A percentile compares a stretch with the other conserved stretches of the same genome.
Evolutionary conservation across 495 filamentous ascomycete genomes (phyloP).

Genomic region (Penicillium ochrochloron): DNA sequence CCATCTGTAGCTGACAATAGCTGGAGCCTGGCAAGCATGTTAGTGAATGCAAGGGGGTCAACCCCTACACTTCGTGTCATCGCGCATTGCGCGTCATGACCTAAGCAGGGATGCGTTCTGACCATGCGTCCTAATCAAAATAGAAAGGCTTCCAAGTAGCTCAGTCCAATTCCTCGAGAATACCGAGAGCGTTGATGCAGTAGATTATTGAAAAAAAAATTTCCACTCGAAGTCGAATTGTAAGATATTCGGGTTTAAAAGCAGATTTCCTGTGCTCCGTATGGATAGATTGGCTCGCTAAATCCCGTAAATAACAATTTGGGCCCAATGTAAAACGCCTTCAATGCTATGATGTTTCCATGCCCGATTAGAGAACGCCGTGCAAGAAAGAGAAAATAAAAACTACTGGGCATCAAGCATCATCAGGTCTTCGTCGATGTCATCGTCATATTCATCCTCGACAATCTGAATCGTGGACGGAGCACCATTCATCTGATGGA

Average conservation of each 20-base stretch:
- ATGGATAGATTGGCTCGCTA: neutral
- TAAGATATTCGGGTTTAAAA: neutral
- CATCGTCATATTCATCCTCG: slow-evolving; percentile 62
- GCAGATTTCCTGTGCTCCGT: neutral
- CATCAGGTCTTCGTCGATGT: slow-evolving; percentile 60
- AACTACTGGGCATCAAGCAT: slow-evolving; percentile 65
- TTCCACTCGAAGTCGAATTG: too few relatives aligned
- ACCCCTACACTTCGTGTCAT: neutral
- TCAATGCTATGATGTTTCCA: slow-evolving; percentile 28
- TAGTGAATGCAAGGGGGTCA: neutral
- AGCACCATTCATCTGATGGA: slow-evolving; percentile 30
- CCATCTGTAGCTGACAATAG: neutral
- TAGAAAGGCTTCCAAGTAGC: neutral
- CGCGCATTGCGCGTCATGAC: neutral
- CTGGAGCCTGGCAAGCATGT: neutral
- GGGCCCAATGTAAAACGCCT: slow-evolving; percentile 24
- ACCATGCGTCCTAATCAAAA: neutral
- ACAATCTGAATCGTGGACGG: slow-evolving; percentile 27
- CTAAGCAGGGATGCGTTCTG: neutral
- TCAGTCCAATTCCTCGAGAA: neutral
- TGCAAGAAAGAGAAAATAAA: slow-evolving; percentile 14
- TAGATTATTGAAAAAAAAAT: too few relatives aligned
- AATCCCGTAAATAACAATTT: slow-evolving; percentile 8
- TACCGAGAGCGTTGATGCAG: too few relatives aligned
- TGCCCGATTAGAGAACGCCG: slow-evolving; percentile 18